Evolutionary conservation across 441 rosid species (phyloP), one percentile per base, ranked within the genome.

Genomic region (Mallotus japonicus): DNA sequence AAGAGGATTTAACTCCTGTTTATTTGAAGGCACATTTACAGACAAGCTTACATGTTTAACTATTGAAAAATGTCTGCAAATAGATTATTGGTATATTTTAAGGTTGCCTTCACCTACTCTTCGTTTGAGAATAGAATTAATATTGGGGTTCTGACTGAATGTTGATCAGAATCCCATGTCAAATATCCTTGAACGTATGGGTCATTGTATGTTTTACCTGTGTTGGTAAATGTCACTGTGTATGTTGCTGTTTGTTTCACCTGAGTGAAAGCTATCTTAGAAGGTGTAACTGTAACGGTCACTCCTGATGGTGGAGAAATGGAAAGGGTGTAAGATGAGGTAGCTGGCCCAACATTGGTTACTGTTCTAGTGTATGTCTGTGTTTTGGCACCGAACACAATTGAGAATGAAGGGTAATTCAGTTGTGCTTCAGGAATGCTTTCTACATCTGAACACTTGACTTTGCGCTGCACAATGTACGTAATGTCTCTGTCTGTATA

Each of bases 321-420:
- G 32, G 60, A 24, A 53, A 56, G 62, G 20, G 71, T 50, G 67
- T 68, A 79, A 16, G 66, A 15, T 32, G 79, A 79, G 62, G 8
- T 68, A 57, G 76, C 62, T 10, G 72, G 64, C 4, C 82, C 82
- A n/a, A 72, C 79, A 11, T 79, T 79, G 67, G 82, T 75, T 5
- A 79, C 77, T 14, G 62, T 72, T 69, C 79, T 72, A 37, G 82
- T 75, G 67, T 68, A 72, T 22, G 63, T 75, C 65, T 72, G 82
- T n/a, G 67, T 67, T 28, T 62, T 58, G 2, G 17, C 2, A 19
- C 82, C 76, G 1, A 72, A 57, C 55, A 62, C 46, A 12, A 79
- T 64, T 50, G 82, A 79, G 65, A 79, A 79, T 42, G 82, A 79
- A 71, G 82, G 78, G 32, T 71, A 75, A 72, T 78, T 78, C 66